A percentile compares a stretch with the other conserved stretches of the same genome.
Evolutionary conservation across 371 early-diverging fungal genomes (phyloP).

Genomic region (Mortierella sp.): DNA sequence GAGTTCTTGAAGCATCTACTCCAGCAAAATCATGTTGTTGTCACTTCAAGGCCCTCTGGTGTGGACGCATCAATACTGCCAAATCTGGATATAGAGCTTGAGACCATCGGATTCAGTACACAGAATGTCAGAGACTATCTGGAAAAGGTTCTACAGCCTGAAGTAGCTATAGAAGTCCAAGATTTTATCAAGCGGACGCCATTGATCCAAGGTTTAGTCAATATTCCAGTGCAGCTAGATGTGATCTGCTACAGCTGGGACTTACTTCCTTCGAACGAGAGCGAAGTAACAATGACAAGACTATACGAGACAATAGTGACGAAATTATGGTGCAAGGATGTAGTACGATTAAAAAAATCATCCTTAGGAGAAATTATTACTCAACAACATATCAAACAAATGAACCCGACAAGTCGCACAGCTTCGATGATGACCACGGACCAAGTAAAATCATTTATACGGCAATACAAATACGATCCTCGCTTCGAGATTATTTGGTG

Average conservation of each 20-base stretch:
- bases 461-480: not conserved
- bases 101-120: conserved; percentile 30
- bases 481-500: not conserved
- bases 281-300: no score
- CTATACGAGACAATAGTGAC: no score
- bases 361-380: no score
- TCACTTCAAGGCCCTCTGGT: conserved; percentile 35
- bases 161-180: conserved; percentile 11
- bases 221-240: conserved; percentile 28
- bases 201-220: conserved; percentile 15
- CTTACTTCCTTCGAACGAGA: no score
- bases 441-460: not conserved
- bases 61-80: conserved; percentile 10
- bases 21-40: conserved; percentile 6
- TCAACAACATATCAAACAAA: no score
- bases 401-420: no score
- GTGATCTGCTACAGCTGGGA: conserved; percentile 37
- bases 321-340: no score
- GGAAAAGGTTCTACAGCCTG: conserved; percentile 2
- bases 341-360: no score
- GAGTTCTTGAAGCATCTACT: conserved; percentile 6
- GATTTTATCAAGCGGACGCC: conserved; percentile 25
- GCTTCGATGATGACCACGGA: not conserved
- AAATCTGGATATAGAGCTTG: conserved; percentile 21
- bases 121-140: conserved; percentile 17